Conservation (phyloP, 1,139 yeast genomes). For the Pichia sp. region DNA sequence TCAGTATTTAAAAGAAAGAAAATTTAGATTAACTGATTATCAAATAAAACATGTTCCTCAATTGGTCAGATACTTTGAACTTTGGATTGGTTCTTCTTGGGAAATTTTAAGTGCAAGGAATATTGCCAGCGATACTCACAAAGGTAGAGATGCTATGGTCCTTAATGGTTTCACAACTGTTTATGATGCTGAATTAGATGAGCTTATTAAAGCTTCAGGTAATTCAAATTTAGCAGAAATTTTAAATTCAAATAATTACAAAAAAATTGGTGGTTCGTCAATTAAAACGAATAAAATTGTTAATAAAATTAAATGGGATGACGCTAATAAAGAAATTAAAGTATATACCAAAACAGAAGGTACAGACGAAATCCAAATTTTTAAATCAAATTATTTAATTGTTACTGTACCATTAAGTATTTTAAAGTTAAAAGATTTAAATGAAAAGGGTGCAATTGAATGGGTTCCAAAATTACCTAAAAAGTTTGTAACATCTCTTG, state of each 20-base stretch:
- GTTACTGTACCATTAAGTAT: constrained; percentile 76
- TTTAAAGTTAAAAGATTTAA: constrained; percentile 35
- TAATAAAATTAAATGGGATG: constrained; percentile 32
- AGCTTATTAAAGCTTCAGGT: constrained; percentile 32
- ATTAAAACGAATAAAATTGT: constrained; percentile 46
- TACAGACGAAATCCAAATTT: constrained; percentile 24
- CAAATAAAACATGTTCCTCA: constrained; percentile 50
- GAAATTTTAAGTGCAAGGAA: constrained; percentile 39
- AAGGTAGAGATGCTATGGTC: constrained; percentile 61
- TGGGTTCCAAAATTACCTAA: constrained; percentile 60
- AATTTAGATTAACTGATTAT: constrained; percentile 41
- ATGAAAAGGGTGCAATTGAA: constrained; percentile 40
- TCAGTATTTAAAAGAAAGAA: constrained; percentile 40
- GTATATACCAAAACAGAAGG: constrained; percentile 20
- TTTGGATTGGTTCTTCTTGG: constrained; percentile 76
- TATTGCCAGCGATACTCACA: constrained; percentile 18
- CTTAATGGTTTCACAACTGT: constrained; percentile 52
- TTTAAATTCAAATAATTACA: constrained; percentile 6
- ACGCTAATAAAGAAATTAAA: constrained; percentile 24
- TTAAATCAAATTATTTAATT: constrained; percentile 46
- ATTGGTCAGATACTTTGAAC: constrained; percentile 44
- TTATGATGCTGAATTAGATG: constrained; percentile 41
- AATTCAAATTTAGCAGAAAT: constrained; percentile 9
- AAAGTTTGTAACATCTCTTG: constrained; percentile 37
- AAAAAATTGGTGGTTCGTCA: constrained; percentile 21